phyloP scores from a whole-genome alignment of 2,329 filamentous ascomycete genomes.

The Reticulascus tulasneorum region DNA sequence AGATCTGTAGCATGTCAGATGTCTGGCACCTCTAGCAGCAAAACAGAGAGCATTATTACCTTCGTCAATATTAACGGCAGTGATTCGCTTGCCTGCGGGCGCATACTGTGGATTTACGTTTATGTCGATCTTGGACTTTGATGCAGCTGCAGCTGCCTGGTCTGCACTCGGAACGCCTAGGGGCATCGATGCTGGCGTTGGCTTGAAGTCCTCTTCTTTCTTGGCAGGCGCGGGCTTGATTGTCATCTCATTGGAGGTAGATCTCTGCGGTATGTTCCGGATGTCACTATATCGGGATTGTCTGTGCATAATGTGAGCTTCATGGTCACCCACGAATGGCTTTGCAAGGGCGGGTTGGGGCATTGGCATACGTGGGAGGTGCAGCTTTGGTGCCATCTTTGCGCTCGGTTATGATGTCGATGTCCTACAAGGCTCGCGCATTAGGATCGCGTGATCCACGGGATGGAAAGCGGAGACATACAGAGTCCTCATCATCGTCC shows the following conservation, averaged over 20 bases:
- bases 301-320: slow-evolving; percentile 27
- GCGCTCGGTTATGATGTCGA: slow-evolving; percentile 65
- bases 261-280: slow-evolving; percentile 59
- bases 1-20: slow-evolving; percentile 44
- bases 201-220: slow-evolving; percentile 38
- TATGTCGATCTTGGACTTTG: slow-evolving; percentile 81
- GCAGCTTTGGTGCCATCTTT: slow-evolving; percentile 61
- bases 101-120: slow-evolving; percentile 78
- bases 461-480: slow-evolving; percentile 19
- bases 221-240: slow-evolving; percentile 42
- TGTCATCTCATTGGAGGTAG: slow-evolving; percentile 47
- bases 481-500: slow-evolving; percentile 53
- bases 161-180: slow-evolving; percentile 40
- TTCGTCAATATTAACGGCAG: slow-evolving; percentile 70
- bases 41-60: slow-evolving; percentile 30
- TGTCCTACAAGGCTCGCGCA: slow-evolving; percentile 41
- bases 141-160: slow-evolving; percentile 59
- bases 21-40: background rate
- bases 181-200: slow-evolving; percentile 21
- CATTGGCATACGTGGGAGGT: slow-evolving; percentile 49
- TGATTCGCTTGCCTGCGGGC: slow-evolving; percentile 74
- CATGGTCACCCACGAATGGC: too few relatives aligned
- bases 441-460: background rate
- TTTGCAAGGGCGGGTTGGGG: background rate
- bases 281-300: slow-evolving; percentile 63